Evolutionary conservation across 164 flowering plant genomes (phyloP), one percentile per base, ranked within the genome.

Genomic region (Piper betle): DNA sequence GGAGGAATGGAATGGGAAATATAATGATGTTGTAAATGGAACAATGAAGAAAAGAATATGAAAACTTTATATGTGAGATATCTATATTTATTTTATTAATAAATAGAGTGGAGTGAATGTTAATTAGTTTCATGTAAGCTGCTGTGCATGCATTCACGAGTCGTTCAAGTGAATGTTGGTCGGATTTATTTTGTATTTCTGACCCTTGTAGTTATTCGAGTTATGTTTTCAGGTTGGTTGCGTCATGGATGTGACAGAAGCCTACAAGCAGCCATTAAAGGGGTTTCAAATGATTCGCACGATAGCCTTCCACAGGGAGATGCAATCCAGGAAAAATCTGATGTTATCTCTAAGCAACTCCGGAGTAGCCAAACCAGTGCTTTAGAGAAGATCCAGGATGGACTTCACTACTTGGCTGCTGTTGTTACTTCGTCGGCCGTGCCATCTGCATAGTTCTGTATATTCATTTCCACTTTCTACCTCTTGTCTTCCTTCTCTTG

Each of bases 161-260:
- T 25, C 33, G 33, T 25, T 25, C 33, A 1, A 25, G 2, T 25
- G 33, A 25, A 25, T 25, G 33, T 25, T 0, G 33, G 1, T 25
- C 33, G 1, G 33, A 2, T 2, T 10, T 10, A 1, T 9, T 10
- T 10, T 46, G 15, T 46, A 5, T 42, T 6, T 42, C 6, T 42
- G 9, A 6, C 15, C 15, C 15, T 46, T 10, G 15, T 46, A 9
- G 50, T 46, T 10, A 46, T 46, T 46, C 50, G 0, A 46, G 12
- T 6, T 2, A 46, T 46, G 50, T 46, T 46, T 46, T 3, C 12
- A 2, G 3, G 39, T 40, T 41, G 1, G 13, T 53, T 53, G 52
- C 64, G 80, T 89, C 65, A 81, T 91, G 17, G 97, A 89, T 64
- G 91, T 89, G 6, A 77, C 80, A 9, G 96, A 82, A 75, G 85